Evolutionary conservation across 23 red algal genomes (phyloP), one percentile per base, ranked within the genome.

Genomic region (Pyropia yezoensis): DNA sequence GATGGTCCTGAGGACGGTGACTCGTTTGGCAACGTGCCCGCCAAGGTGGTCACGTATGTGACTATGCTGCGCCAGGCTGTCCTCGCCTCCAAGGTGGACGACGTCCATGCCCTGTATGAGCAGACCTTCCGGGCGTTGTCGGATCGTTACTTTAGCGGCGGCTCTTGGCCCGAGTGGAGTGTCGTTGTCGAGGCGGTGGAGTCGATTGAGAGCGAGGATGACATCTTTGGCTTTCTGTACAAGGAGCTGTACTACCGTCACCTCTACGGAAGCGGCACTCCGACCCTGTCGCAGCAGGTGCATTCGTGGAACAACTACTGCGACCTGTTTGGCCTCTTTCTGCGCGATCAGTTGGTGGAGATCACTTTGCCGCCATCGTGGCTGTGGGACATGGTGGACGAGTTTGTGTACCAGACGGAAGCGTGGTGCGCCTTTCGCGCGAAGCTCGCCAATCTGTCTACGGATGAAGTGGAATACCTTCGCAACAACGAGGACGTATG

Each of bases 331-430:
- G 77, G 75, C 33, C 27, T 50, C 3, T 83, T 85, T 54, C 49
- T 80, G 49, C 58, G 86, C 19, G 79, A 85, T 54, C 71, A 72
- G 12, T 66, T 98, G 76, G 39, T 82, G 28, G 85, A 91, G 30
- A 27, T 79, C 18, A 81, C 85, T 33, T 69, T 98, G 33, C 94
- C 94, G n/a, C 56, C 86, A 21, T 91, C 94, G 61, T 98, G 94
- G 94, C 60, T 98, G 33, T 98, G 94, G 94, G 94, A 98, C 54
- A 86, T 98, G 56, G 82, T 83, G 39, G 94, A 98, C 57, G 94
- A 98, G 87, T 98, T 98, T 69, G 76, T 98, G 12, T 98, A 98
- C 66, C 94, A 98, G 49, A 91, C 86, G 56, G 94, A 98, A 61
- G 78, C 63, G 23, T 98, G 85, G 78, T 90, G 86, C 71, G 86